phyloP scores from a whole-genome alignment of 176 grass and related monocot species.

The Aegilops longissima region DNA sequence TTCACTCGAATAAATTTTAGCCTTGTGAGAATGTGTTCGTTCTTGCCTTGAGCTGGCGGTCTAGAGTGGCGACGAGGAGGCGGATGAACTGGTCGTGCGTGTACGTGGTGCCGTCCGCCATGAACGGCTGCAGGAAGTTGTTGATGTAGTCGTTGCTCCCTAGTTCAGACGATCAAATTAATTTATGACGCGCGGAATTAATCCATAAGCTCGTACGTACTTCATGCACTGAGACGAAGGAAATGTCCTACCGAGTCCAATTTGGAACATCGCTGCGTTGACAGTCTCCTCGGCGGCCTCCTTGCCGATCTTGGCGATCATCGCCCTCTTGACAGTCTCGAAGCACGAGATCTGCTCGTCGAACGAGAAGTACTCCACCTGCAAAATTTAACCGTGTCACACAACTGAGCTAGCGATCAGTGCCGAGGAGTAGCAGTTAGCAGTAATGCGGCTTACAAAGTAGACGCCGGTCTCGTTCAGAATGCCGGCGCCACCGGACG shows the following conservation, averaged over 20 bases:
- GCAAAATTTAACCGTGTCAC: neutral
- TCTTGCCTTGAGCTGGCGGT: conserved; percentile 70
- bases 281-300: conserved; percentile 51
- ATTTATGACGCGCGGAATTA: neutral
- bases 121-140: conserved; percentile 91
- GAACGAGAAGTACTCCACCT: conserved; percentile 94
- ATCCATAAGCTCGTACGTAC: neutral
- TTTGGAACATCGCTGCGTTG: conserved; percentile 67
- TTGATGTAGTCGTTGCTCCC: conserved; percentile 99
- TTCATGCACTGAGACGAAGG: neutral
- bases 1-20: neutral
- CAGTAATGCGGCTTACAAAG: conserved; percentile 49
- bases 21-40: neutral
- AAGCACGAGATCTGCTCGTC: conserved; percentile 76
- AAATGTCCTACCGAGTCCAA: conserved; percentile 48
- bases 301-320: conserved; percentile 58
- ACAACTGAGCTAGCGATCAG: neutral
- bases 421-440: neutral
- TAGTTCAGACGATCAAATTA: neutral
- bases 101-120: conserved; percentile 78
- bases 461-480: conserved; percentile 96
- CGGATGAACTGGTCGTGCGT: conserved; percentile 77
- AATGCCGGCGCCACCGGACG: conserved; percentile 86
- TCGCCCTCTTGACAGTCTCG: conserved; percentile 61
- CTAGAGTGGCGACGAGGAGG: conserved; percentile 65